Evolutionary conservation across 78 protist genomes (phyloP).

Genomic region (Dictyostelium citrinum): DNA sequence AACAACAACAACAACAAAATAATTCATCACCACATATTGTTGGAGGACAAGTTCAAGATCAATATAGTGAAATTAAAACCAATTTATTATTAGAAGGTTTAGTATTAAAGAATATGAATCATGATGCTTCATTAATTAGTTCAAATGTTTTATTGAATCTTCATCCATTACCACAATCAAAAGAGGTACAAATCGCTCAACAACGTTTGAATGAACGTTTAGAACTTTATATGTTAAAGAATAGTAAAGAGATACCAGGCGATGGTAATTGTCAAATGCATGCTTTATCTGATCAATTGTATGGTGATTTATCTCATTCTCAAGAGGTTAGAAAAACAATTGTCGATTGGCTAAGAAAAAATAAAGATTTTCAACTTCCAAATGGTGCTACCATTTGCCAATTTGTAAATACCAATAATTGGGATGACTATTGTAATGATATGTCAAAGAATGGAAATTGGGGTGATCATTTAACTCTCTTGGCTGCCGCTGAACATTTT

Average conservation of each 20-base stretch:
- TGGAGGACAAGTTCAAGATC: not conserved
- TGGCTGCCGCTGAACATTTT: constrained; percentile 71
- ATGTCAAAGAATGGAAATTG: constrained; percentile 68
- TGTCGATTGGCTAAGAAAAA: constrained; percentile 70
- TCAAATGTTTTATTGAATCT: constrained; percentile 32
- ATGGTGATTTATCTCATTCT: constrained; percentile 43
- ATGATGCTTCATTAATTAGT: constrained; percentile 26
- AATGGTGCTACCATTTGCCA: constrained; percentile 71
- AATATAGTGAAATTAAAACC: constrained; percentile 39
- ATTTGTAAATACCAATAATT: constrained; percentile 50
- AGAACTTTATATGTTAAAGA: constrained; percentile 56
- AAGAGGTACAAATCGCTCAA: constrained; percentile 47
- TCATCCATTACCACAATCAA: constrained; percentile 52
- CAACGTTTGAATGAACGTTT: constrained; percentile 47
- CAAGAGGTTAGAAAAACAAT: constrained; percentile 73
- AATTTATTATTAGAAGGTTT: constrained; percentile 34
- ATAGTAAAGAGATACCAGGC: constrained; percentile 72
- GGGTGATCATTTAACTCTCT: constrained; percentile 76
- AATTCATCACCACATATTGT: not conserved
- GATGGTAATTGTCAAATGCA: constrained; percentile 78
- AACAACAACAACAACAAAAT: not conserved
- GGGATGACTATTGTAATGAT: constrained; percentile 80
- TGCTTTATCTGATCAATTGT: constrained; percentile 70
- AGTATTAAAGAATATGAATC: constrained; percentile 50
- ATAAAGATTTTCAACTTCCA: constrained; percentile 42